Percentiles rank a stretch among this genome's conserved stretches.
Evolutionary conservation across 768 basidiomycete genomes (phyloP).

Genomic region (Hysterangium stoloniferum): DNA sequence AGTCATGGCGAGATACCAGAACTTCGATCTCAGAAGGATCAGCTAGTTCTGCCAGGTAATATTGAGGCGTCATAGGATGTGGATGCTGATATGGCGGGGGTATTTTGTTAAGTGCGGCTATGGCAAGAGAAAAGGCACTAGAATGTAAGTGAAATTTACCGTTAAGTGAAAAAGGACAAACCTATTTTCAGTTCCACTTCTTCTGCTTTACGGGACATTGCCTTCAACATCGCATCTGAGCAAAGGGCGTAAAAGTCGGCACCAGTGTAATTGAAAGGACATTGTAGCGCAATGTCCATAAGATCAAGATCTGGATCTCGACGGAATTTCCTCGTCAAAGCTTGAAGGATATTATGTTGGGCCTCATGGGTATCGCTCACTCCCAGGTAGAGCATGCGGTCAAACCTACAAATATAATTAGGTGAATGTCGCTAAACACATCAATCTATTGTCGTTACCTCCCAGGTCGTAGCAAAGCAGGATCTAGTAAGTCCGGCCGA

Average conservation of each 20-base stretch:
- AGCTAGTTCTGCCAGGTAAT: constrained; percentile 83
- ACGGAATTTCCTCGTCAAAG: constrained; percentile 88
- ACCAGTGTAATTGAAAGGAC: constrained; percentile 92
- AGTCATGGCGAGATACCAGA: constrained; percentile 69
- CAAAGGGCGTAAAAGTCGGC: constrained; percentile 98
- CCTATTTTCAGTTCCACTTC: constrained; percentile 71
- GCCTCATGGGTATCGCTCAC: constrained; percentile 82
- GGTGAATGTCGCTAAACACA: not conserved
- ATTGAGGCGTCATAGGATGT: constrained; percentile 75
- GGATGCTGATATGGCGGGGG: constrained; percentile 42
- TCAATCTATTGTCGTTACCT: constrained; percentile 38
- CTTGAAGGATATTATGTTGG: constrained; percentile 80
- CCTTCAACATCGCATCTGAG: constrained; percentile 91
- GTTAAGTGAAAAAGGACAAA: constrained; percentile 22
- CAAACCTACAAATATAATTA: constrained; percentile 56
- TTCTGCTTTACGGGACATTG: constrained; percentile 84
- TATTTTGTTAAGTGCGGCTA: constrained; percentile 37
- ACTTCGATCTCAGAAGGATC: constrained; percentile 60
- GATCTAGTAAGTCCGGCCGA: constrained; percentile 84
- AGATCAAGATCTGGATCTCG: constrained; percentile 65
- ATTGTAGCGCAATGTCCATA: constrained; percentile 52
- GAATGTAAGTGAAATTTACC: not conserved
- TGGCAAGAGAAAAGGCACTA: not conserved
- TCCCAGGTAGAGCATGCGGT: constrained; percentile 92
- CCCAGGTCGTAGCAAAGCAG: constrained; percentile 83